Conservation (phyloP, 2,329 filamentous ascomycete species). For the Decorospora gaudefroyi region DNA sequence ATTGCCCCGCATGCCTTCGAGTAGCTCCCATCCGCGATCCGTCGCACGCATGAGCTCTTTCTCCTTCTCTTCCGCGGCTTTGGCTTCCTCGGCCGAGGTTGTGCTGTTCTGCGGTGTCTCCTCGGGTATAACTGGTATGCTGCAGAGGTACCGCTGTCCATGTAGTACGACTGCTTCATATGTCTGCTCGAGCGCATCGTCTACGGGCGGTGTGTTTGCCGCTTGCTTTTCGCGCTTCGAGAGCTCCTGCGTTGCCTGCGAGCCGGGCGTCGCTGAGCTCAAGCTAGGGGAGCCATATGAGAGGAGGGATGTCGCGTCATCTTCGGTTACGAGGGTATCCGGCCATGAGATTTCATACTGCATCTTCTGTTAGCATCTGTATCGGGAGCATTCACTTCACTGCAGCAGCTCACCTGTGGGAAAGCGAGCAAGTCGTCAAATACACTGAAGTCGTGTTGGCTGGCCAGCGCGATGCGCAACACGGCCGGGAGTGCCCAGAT, state of each 20-base stretch:
- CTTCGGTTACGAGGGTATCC: slow-evolving; percentile 70
- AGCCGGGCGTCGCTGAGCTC: slow-evolving; percentile 33
- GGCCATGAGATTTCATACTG: slow-evolving; percentile 83
- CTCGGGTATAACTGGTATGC: slow-evolving; percentile 72
- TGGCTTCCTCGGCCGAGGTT: slow-evolving; percentile 68
- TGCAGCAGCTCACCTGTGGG: slow-evolving; percentile 69
- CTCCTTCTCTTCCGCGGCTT: slow-evolving; percentile 78
- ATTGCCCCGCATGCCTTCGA: slow-evolving; percentile 74
- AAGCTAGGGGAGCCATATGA: slow-evolving; percentile 34
- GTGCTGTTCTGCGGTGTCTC: slow-evolving; percentile 60
- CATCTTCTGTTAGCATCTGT: slow-evolving; percentile 16
- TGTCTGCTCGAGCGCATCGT: slow-evolving; percentile 41
- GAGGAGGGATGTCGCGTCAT: slow-evolving; percentile 68
- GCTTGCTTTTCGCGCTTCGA: slow-evolving; percentile 37
- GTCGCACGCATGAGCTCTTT: slow-evolving; percentile 79
- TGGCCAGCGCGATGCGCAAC: slow-evolving; percentile 56
- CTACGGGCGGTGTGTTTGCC: slow-evolving; percentile 17
- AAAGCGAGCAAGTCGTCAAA: slow-evolving; percentile 86
- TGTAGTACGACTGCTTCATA: slow-evolving; percentile 78
- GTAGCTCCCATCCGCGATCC: slow-evolving; percentile 76
- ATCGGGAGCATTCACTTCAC: background rate
- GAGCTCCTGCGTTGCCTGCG: slow-evolving; percentile 45
- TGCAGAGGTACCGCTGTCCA: slow-evolving; percentile 77
- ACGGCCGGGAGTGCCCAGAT: slow-evolving; percentile 56
- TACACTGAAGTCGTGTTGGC: slow-evolving; percentile 73